Conservation (phyloP, 192 early-diverging fungal species). For the Backusella luteola region DNA sequence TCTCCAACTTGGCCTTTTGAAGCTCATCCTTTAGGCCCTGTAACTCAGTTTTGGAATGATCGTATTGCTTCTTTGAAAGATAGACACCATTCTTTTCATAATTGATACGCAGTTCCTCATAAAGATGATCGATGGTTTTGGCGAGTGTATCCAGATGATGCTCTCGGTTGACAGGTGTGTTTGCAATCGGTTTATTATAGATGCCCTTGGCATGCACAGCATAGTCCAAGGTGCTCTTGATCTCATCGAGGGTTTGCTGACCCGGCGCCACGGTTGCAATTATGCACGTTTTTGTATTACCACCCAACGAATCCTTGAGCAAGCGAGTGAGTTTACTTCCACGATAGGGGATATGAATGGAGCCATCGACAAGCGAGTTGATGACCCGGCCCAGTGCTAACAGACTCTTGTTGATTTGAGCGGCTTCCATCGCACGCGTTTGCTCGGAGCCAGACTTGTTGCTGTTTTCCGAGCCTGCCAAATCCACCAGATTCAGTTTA, state of each 20-base stretch:
- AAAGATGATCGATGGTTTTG: constrained; percentile 75
- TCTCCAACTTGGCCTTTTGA: constrained; percentile 11
- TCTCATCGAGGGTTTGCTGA: constrained; percentile 63
- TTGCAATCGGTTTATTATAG: constrained; percentile 72
- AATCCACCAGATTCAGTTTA: constrained; percentile 94
- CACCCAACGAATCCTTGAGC: constrained; percentile 88
- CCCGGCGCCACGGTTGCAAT: constrained; percentile 92
- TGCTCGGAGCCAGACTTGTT: constrained; percentile 86
- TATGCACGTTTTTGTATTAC: constrained; percentile 91
- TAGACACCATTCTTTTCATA: constrained; percentile 84
- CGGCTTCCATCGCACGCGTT: constrained; percentile 80
- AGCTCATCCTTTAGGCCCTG: constrained; percentile 44
- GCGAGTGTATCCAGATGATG: constrained; percentile 81
- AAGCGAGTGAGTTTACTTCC: constrained; percentile 89
- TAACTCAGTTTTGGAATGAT: constrained; percentile 49
- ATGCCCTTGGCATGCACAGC: constrained; percentile 78
- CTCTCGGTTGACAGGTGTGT: constrained; percentile 80
- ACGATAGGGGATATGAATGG: constrained; percentile 70
- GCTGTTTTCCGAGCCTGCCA: constrained; percentile 95
- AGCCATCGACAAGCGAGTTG: constrained; percentile 57
- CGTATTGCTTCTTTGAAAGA: constrained; percentile 65
- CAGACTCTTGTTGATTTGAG: constrained; percentile 85
- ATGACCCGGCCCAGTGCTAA: constrained; percentile 74
- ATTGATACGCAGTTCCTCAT: constrained; percentile 68
- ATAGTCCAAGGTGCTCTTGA: constrained; percentile 74